Evolutionary conservation across 2,329 filamentous ascomycete genomes (phyloP).

Genomic region (Cladosporium sp.): DNA sequence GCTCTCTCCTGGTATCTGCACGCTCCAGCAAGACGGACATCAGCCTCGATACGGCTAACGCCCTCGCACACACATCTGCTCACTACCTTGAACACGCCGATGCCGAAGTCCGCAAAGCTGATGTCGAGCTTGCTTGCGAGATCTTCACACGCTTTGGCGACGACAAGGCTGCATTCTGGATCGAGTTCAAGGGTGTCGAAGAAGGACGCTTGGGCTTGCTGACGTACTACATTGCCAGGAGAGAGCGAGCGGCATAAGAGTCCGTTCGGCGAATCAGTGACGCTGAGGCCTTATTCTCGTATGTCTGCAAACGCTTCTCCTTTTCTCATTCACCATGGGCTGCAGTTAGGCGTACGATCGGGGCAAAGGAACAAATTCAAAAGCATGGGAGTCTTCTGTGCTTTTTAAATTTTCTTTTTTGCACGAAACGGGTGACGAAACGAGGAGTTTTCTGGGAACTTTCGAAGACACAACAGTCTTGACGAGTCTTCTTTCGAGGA

Average conservation of each 20-base stretch:
- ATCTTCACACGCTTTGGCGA: slow-evolving; percentile 56
- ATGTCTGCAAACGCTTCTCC: neutral
- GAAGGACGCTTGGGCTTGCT: slow-evolving; percentile 73
- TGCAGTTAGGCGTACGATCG: neutral
- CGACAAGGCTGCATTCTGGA: slow-evolving; percentile 58
- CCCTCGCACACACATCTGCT: slow-evolving; percentile 24
- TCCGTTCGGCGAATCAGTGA: neutral
- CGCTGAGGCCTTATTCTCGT: neutral
- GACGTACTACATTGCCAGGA: slow-evolving; percentile 75
- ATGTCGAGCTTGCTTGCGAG: slow-evolving; percentile 73
- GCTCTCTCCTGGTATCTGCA: slow-evolving; percentile 51
- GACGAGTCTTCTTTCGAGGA: neutral
- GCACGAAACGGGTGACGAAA: neutral
- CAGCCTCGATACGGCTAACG: neutral
- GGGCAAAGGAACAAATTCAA: neutral
- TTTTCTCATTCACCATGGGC: neutral
- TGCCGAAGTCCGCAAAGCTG: slow-evolving; percentile 55
- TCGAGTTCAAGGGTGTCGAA: slow-evolving; percentile 54
- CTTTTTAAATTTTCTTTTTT: neutral
- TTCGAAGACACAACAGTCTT: neutral
- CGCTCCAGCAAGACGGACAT: slow-evolving; percentile 18
- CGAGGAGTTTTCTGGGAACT: neutral
- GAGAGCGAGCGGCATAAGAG: slow-evolving; percentile 30
- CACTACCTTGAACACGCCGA: slow-evolving; percentile 24
- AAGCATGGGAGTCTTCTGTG: neutral